A percentile compares a stretch with the other conserved stretches of the same genome.
Evolutionary conservation across 2,329 filamentous ascomycete species (phyloP).

Genomic region (Colletotrichum lindemuthianum): DNA sequence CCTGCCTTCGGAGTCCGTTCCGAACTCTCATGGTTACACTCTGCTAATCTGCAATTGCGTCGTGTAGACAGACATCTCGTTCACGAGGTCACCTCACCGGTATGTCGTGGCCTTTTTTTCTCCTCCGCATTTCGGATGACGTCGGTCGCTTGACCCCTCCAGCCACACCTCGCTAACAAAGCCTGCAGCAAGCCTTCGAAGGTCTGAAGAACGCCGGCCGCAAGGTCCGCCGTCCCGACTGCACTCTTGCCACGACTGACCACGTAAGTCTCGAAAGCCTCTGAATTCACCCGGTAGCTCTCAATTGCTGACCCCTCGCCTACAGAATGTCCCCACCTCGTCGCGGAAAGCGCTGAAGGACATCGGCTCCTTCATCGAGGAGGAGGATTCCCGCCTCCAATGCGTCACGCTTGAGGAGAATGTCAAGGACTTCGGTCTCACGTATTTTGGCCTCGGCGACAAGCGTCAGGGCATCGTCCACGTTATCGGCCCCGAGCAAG

Average conservation of each 20-base stretch:
- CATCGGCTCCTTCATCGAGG: constrained; percentile 91
- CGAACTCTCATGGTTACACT: constrained; percentile 5
- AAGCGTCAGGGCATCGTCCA: constrained; percentile 98
- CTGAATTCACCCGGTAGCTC: background rate
- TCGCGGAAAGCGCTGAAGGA: constrained; percentile 94
- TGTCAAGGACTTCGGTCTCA: constrained; percentile 94
- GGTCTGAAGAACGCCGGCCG: constrained; percentile 90
- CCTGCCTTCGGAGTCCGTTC: background rate
- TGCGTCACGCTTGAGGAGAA: constrained; percentile 97
- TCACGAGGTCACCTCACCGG: constrained; percentile 97
- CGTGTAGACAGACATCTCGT: constrained; percentile 87
- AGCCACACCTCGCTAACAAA: constrained; percentile 35
- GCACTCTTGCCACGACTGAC: constrained; percentile 95
- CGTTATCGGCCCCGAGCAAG: constrained; percentile 97
- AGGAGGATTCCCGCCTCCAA: constrained; percentile 92
- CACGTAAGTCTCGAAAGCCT: constrained; percentile 72
- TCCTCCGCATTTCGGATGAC: constrained; percentile 19
- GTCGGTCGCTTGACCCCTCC: constrained; percentile 29
- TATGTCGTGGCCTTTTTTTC: constrained; percentile 48
- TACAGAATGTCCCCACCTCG: constrained; percentile 89
- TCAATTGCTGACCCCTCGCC: constrained; percentile 12
- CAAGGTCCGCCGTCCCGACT: constrained; percentile 91
- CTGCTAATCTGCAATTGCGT: constrained; percentile 5
- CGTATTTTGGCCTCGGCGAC: constrained; percentile 96
- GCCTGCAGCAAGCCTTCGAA: constrained; percentile 88